Conservation (phyloP, 1,284 basidiomycete species). For the Peniophora sp. region DNA sequence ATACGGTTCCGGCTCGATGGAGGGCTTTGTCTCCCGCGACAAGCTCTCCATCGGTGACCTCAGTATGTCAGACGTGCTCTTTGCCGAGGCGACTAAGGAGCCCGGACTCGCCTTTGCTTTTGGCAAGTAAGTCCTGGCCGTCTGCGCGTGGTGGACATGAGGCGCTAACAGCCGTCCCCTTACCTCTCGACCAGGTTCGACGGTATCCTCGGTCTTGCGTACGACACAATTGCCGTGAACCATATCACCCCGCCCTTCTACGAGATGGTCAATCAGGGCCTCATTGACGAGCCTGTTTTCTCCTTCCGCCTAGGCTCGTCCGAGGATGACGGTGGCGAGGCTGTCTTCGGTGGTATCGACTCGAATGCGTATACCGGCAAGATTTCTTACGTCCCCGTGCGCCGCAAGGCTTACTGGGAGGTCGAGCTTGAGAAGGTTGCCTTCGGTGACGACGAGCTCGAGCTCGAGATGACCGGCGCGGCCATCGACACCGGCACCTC, state of each 20-base stretch:
- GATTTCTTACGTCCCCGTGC: slow-evolving; percentile 85
- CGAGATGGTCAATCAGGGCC: slow-evolving; percentile 80
- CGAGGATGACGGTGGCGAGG: slow-evolving; percentile 88
- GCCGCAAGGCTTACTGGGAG: slow-evolving; percentile 98
- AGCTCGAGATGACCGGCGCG: slow-evolving; percentile 87
- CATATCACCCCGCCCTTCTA: slow-evolving; percentile 94
- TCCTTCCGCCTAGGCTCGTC: slow-evolving; percentile 90
- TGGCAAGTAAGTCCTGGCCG: slow-evolving; percentile 59
- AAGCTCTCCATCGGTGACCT: slow-evolving; percentile 81
- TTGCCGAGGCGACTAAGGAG: slow-evolving; percentile 95
- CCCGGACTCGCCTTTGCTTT: slow-evolving; percentile 97
- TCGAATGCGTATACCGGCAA: slow-evolving; percentile 72
- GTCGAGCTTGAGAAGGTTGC: slow-evolving; percentile 84
- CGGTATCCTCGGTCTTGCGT: slow-evolving; percentile 92
- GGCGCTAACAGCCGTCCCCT: not conserved
- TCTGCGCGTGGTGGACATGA: not conserved
- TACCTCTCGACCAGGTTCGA: slow-evolving; percentile 60
- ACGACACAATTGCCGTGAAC: slow-evolving; percentile 96
- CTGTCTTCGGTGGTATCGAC: slow-evolving; percentile 92
- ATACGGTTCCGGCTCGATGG: slow-evolving; percentile 96
- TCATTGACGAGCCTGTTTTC: slow-evolving; percentile 86
- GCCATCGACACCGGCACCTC: slow-evolving; percentile 96
- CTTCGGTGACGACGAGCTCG: slow-evolving; percentile 81
- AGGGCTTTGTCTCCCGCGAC: slow-evolving; percentile 93
- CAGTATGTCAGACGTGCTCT: slow-evolving; percentile 72